phyloP scores from a whole-genome alignment of 2,329 filamentous ascomycete species.

The Acrodontium crateriforme region DNA sequence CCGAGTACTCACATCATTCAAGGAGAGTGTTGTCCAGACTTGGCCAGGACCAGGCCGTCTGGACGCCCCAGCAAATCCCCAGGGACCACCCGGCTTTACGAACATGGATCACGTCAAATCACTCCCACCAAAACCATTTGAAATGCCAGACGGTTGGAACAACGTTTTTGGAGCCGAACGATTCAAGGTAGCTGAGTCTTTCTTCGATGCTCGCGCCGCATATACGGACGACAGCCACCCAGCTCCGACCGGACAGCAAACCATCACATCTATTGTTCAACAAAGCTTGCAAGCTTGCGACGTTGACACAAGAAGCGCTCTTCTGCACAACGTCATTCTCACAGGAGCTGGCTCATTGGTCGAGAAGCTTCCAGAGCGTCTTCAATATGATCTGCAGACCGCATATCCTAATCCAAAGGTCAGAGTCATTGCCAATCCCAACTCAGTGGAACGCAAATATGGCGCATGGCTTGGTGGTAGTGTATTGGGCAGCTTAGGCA shows the following conservation, averaged over 20 bases:
- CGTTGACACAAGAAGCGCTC: constrained; percentile 69
- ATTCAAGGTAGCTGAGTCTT: constrained; percentile 70
- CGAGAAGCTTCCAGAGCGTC: constrained; percentile 80
- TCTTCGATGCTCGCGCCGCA: constrained; percentile 78
- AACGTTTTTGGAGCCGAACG: constrained; percentile 85
- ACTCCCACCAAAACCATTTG: constrained; percentile 74
- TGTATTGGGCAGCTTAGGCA: constrained; percentile 86
- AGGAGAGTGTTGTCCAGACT: constrained; percentile 89
- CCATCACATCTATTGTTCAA: constrained; percentile 70
- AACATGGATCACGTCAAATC: constrained; percentile 65
- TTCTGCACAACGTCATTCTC: constrained; percentile 83
- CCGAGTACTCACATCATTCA: constrained; percentile 86
- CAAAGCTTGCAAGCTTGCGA: constrained; percentile 67
- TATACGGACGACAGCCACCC: constrained; percentile 39
- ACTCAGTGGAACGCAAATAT: constrained; percentile 79
- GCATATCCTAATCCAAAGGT: constrained; percentile 79
- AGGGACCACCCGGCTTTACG: constrained; percentile 28
- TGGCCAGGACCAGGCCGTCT: constrained; percentile 72
- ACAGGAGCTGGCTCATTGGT: constrained; percentile 79
- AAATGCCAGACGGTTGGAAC: constrained; percentile 95
- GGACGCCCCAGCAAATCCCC: constrained; percentile 12
- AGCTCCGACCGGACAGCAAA: constrained; percentile 49
- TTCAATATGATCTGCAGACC: constrained; percentile 68
- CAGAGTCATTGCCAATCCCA: constrained; percentile 73
- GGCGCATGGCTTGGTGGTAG: constrained; percentile 94